Evolutionary conservation across 176 grass and related monocot species (phyloP).

Genomic region (Zea mays): Zm-B73-REFERENCE-NAM-5.0 NC_050100.1:6140501-6141000

Average conservation of each 20-base stretch:
- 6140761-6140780: conserved; percentile 4
- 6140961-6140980: conserved; percentile 25
- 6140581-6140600: neutral
- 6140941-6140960: conserved; percentile 35
- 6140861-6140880: conserved; percentile 64
- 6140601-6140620: neutral
- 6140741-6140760: neutral
- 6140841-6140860: conserved; percentile 61
- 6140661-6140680: conserved; percentile 21
- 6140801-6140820: conserved; percentile 27
- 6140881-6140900: conserved; percentile 44
- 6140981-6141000: conserved; percentile 85
- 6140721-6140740: neutral
- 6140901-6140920: conserved; percentile 49
- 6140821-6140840: conserved; percentile 68
- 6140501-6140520: neutral
- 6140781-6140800: conserved; percentile 8
- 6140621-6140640: neutral
- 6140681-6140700: neutral
- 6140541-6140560: neutral
- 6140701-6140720: neutral
- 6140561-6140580: neutral
- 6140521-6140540: neutral
- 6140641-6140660: conserved; percentile 1
- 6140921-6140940: conserved; percentile 54